phyloP scores from a whole-genome alignment of 2,329 filamentous ascomycete genomes.

The Alternaria sp. region DNA sequence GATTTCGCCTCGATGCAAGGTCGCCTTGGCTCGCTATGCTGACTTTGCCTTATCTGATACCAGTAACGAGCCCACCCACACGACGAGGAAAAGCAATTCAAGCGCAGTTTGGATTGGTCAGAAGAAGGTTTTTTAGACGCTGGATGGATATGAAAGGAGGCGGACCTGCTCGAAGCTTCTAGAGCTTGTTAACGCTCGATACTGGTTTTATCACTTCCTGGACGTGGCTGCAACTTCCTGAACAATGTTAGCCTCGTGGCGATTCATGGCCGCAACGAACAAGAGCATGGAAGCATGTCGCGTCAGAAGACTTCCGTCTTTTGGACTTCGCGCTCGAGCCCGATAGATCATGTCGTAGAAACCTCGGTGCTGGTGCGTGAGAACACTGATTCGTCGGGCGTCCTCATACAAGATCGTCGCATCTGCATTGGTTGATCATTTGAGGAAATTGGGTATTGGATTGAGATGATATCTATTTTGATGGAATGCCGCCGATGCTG shows the following conservation, averaged over 20 bases:
- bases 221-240: not conserved
- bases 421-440: not conserved
- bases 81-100: not conserved
- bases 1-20: conserved; percentile 11
- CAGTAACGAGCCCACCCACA: conserved; percentile 10
- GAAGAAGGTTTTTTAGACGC: not conserved
- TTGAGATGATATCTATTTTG: not conserved
- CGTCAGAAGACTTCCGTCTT: not conserved
- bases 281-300: not conserved
- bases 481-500: not conserved
- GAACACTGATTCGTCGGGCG: not conserved
- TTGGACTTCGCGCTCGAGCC: not conserved
- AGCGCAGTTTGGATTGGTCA: conserved; percentile 5
- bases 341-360: not conserved
- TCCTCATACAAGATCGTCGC: not conserved
- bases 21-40: conserved; percentile 15
- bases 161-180: not conserved
- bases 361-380: not conserved
- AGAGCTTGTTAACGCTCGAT: not conserved
- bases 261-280: not conserved
- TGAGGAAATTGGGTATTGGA: not conserved
- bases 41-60: conserved; percentile 22
- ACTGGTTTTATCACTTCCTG: not conserved
- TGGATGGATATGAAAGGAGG: not conserved
- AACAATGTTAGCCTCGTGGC: not conserved